Evolutionary conservation across 257 asterid species (phyloP), one percentile per base, ranked within the genome.

Genomic region (Solanum clarkiae): DNA sequence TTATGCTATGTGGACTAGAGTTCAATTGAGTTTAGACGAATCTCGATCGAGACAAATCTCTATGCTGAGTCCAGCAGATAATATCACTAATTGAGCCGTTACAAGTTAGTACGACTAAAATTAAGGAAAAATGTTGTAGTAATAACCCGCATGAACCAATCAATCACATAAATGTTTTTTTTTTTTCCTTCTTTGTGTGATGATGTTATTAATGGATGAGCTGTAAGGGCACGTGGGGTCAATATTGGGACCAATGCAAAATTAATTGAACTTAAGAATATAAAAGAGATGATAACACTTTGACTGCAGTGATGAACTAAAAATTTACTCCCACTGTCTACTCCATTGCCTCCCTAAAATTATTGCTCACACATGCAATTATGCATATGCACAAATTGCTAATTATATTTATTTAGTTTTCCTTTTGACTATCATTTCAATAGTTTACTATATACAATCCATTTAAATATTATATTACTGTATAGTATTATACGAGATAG

Each of bases 191-290:
- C 3, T 17, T 1, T 55, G 8, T 55, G 8, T 7, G 24, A 53
- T 80, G 57, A 4, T 8, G 22, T 29, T 24, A 54, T 63, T 45
- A 55, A 20, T 51, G 77, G 6, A 13, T 7, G 65, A 44, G 82
- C 77, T 55, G 82, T 75, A 14, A 75, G 80, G 71, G 68, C 86
- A 86, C 85, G 86, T 79, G 86, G 85, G 63, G 40, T 47, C 17
- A 66, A 86, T 86, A 65, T 86, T 75, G 82, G 81, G 70, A 44
- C 59, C 62, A 86, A 36, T 66, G 22, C 5, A 75, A 44, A 77
- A 77, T 51, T 51, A 26, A 40, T 70, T 51, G 8, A 77, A 4
- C 36, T 22, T 49, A 15, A 26, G 1, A 13, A 24, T 49, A 51
- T 62, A 51, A 63, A 74, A 51, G 16, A 51, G 22, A 75, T 75